Percentiles rank a stretch among this genome's conserved stretches.
Evolutionary conservation across 192 early-diverging fungal genomes (phyloP).

Genomic region (Backusella parvicylindrica): DNA sequence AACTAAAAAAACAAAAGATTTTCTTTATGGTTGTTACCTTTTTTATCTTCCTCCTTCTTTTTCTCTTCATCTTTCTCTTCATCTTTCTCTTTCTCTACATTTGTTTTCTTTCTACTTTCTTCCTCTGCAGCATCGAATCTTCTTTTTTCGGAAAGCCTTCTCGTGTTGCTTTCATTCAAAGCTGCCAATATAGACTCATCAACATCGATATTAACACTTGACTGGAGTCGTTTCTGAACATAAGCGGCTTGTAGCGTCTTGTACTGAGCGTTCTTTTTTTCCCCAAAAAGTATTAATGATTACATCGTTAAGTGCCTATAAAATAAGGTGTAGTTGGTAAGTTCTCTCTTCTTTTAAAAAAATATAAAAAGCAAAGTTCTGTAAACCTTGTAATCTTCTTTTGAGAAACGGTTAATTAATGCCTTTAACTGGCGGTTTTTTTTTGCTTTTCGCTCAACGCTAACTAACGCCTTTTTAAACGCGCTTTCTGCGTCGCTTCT

Average conservation of each 20-base stretch:
- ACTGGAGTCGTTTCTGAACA: not conserved
- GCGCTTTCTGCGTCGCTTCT: not conserved
- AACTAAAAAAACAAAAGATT: slow-evolving; percentile 4
- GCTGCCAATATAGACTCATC: not conserved
- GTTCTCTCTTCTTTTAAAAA: no score
- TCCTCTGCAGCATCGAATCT: not conserved
- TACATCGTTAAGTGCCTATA: not conserved
- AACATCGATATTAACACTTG: not conserved
- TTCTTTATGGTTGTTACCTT: slow-evolving; percentile 1
- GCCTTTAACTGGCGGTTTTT: no score
- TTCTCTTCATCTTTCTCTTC: not conserved
- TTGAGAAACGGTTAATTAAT: no score
- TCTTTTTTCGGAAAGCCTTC: not conserved
- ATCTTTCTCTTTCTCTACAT: not conserved
- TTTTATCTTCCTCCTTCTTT: not conserved
- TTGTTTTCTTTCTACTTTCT: not conserved
- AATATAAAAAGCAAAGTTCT: no score
- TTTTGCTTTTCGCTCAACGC: no score
- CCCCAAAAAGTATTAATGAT: not conserved
- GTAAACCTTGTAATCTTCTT: no score
- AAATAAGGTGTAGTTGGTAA: no score
- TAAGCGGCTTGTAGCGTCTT: not conserved
- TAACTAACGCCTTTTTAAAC: not conserved
- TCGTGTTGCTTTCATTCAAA: slow-evolving; percentile 1
- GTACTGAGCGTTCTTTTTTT: slow-evolving; percentile 5